phyloP scores from a whole-genome alignment of 371 early-diverging fungal genomes.

The Funneliformis caledonium region DNA sequence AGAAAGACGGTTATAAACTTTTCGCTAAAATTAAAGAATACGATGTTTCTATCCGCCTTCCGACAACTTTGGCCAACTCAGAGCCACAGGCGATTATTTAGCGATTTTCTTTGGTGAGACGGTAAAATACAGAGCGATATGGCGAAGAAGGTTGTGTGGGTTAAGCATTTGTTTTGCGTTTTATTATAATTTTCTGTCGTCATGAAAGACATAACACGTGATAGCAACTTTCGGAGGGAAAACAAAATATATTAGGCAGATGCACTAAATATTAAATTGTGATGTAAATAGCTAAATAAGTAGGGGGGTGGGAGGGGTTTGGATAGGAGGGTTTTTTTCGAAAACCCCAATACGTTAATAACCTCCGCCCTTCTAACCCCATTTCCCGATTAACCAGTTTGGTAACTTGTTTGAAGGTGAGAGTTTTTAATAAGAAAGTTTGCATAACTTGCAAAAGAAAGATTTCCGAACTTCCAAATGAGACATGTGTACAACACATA shows the following conservation, averaged over 20 bases:
- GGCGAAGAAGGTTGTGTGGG: background rate
- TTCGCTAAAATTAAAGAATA: background rate
- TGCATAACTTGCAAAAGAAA: background rate
- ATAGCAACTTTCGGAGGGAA: too few relatives aligned
- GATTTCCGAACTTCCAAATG: background rate
- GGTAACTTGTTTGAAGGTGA: background rate
- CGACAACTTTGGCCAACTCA: background rate
- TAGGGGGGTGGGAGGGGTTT: background rate
- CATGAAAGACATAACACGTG: background rate
- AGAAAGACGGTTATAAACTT: background rate
- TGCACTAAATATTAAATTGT: too few relatives aligned
- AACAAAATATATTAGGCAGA: too few relatives aligned
- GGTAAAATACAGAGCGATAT: background rate
- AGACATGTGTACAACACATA: background rate
- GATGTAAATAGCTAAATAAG: too few relatives aligned
- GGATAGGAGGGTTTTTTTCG: background rate
- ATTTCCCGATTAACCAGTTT: background rate
- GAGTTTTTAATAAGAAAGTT: background rate
- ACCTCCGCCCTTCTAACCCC: background rate
- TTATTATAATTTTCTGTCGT: constrained; percentile 5
- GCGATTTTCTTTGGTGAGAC: background rate
- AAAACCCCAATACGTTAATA: background rate
- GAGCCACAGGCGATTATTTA: constrained; percentile 1
- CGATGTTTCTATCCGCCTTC: constrained; percentile 4
- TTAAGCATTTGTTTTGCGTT: constrained; percentile 9